Evolutionary conservation across 2,329 filamentous ascomycete species (phyloP), one percentile per base, ranked within the genome.

Genomic region (Alternaria triticina): DNA sequence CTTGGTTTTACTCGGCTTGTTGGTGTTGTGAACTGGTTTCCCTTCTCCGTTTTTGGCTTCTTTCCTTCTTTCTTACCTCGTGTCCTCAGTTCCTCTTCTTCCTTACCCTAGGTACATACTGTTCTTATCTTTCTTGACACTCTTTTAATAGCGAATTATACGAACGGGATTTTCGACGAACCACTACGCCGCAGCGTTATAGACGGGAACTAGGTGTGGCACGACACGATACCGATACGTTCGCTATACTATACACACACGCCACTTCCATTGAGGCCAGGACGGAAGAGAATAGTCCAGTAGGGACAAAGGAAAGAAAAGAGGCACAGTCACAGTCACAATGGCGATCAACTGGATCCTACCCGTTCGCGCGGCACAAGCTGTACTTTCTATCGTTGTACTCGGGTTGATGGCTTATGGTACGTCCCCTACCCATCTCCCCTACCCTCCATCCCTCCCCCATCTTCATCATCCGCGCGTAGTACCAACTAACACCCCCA

Each of bases 381-480:
- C 84, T 11, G 69, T 93, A 44, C 87, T 96, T 71, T 85, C 89
- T 36, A 83, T 96, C 65, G 88, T 94, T 68, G 88, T 94, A 71
- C 86, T 97, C 10, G 93, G 90, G 22, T 80, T 96, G 36, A 90
- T 88, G 51, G 90, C 86, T 56, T 94, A 94, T 75, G 83, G 92
- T 94, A 46, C 44, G 56, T 12, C 30, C 15, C 11, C 10, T 2
- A 8, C 33, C 30, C 30, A 8, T 6, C 0, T 30, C 5, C 3
- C 23, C 3, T 10, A 11, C 27, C 4, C 52, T 20, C 17, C 23
- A 20, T 50, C 36, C 17, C 56, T 44, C 12, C 7, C 6, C 6
- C 2, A 20, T 11, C 28, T 12, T 25, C 27, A 27, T 9, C 30
- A 15, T 11, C 10, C 27, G 4, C 27, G 27, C 27, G 27, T 6